Evolutionary conservation across 2,329 filamentous ascomycete genomes (phyloP).

Genomic region (Lithohypha guttulata): DNA sequence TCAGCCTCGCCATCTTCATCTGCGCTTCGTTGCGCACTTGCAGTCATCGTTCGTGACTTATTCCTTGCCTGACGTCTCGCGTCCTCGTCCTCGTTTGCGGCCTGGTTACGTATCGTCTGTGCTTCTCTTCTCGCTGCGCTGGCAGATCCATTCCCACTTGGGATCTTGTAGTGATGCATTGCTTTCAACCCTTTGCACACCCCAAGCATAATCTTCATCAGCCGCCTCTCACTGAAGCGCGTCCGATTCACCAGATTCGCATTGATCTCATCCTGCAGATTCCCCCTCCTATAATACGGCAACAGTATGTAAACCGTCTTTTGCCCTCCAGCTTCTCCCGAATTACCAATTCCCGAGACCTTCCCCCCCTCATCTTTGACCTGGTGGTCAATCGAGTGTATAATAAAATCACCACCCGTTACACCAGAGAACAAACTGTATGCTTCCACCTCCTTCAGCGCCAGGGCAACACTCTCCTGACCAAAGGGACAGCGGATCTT

Average conservation of each 20-base stretch:
- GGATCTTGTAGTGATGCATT: conserved; percentile 80
- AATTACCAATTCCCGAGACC: conserved; percentile 42
- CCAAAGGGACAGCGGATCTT: conserved; percentile 99
- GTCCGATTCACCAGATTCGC: conserved; percentile 95
- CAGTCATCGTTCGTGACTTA: conserved; percentile 34
- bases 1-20: conserved; percentile 66
- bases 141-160: conserved; percentile 38
- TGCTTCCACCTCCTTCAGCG: conserved; percentile 93
- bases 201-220: conserved; percentile 85
- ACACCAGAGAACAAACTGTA: conserved; percentile 80
- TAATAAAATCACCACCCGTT: conserved; percentile 56
- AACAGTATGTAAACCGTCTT: conserved; percentile 97
- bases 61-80: conserved; percentile 28
- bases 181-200: conserved; percentile 77
- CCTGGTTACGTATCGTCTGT: conserved; percentile 47
- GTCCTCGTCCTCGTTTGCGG: conserved; percentile 43
- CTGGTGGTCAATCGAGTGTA: conserved; percentile 71
- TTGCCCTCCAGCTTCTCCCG: conserved; percentile 45
- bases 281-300: conserved; percentile 89
- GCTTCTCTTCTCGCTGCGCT: conserved; percentile 21
- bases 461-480: conserved; percentile 86
- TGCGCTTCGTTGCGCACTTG: conserved; percentile 39
- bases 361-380: conserved; percentile 61
- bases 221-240: conserved; percentile 70
- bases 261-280: conserved; percentile 96